Percentiles rank a stretch among this genome's conserved stretches.
phyloP scores from a whole-genome alignment of 2,329 filamentous ascomycete species.

The Saccharata proteae region DNA sequence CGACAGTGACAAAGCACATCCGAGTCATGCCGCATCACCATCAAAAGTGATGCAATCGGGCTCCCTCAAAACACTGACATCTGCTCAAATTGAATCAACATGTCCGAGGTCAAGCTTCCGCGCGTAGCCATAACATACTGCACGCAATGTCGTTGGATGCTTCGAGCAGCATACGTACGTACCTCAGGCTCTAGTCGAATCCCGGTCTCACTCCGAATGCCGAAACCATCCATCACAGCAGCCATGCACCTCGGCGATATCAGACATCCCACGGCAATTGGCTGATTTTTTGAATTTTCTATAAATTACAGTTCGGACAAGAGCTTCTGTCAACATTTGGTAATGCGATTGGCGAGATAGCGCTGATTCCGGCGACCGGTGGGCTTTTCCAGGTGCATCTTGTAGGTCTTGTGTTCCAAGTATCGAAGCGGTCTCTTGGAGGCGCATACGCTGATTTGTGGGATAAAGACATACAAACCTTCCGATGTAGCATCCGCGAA shows the following conservation, averaged over 20 bases:
- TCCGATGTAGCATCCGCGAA: constrained; percentile 3
- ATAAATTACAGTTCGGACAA: constrained; percentile 65
- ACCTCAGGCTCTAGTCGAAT: neutral
- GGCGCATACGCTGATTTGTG: too few relatives aligned
- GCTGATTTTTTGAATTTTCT: constrained; percentile 13
- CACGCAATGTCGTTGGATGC: constrained; percentile 88
- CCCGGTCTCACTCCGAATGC: neutral
- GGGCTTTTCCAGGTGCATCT: constrained; percentile 72
- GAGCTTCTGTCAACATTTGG: constrained; percentile 91
- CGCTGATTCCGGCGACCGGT: constrained; percentile 73
- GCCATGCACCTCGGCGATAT: too few relatives aligned
- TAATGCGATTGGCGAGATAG: constrained; percentile 71
- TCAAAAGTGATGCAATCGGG: too few relatives aligned
- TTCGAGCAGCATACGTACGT: constrained; percentile 66
- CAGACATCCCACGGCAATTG: constrained; percentile 5
- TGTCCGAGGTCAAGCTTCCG: constrained; percentile 42
- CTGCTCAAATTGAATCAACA: too few relatives aligned
- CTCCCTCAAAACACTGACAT: too few relatives aligned
- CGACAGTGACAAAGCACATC: too few relatives aligned
- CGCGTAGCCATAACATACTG: constrained; percentile 83
- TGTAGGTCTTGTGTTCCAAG: neutral
- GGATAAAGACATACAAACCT: constrained; percentile 4
- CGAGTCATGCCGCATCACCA: too few relatives aligned
- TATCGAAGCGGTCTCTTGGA: neutral
- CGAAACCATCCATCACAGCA: too few relatives aligned